These are phyloP conservation scores for Ophiostoma sp. DNA, from an alignment of 2,329 filamentous ascomycete species.

Conservation along the genomic window DNA sequence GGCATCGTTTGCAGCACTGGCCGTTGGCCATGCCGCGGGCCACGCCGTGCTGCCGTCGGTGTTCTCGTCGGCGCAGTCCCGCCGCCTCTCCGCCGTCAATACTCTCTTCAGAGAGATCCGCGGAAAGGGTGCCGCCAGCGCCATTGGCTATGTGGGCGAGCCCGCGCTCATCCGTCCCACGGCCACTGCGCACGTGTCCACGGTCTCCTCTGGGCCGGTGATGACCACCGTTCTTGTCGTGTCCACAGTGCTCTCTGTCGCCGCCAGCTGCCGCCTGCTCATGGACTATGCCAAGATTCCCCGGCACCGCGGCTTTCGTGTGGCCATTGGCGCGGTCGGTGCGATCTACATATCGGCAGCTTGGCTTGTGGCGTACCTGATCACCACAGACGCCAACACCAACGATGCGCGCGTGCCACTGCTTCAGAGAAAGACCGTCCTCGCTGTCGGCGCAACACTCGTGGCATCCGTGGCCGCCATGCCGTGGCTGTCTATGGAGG, in stretches of 20 bases:
- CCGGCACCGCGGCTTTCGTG: slow-evolving; percentile 29
- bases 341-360: slow-evolving; percentile 26
- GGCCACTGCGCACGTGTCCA: slow-evolving; percentile 6
- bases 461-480: slow-evolving; percentile 16
- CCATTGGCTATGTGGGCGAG: neutral
- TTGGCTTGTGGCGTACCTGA: slow-evolving; percentile 8
- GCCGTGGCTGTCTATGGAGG: slow-evolving; percentile 23
- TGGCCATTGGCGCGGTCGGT: slow-evolving; percentile 31
- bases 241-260: slow-evolving; percentile 12
- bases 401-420: neutral
- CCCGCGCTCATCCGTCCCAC: slow-evolving; percentile 5
- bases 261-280: slow-evolving; percentile 29
- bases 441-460: slow-evolving; percentile 13
- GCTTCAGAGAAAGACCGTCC: neutral
- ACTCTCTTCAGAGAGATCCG: slow-evolving; percentile 5
- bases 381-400: neutral
- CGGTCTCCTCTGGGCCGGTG: neutral
- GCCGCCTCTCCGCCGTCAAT: neutral
- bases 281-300: slow-evolving; percentile 32
- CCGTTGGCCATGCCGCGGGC: slow-evolving; percentile 23
- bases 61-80: neutral
- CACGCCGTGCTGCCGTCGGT: slow-evolving; percentile 14
- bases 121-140: slow-evolving; percentile 6
- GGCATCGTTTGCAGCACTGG: slow-evolving; percentile 15
- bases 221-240: neutral